A percentile compares a stretch with the other conserved stretches of the same genome.
phyloP scores from a whole-genome alignment of 1,139 yeast genomes.

The Taphrina populina region DNA sequence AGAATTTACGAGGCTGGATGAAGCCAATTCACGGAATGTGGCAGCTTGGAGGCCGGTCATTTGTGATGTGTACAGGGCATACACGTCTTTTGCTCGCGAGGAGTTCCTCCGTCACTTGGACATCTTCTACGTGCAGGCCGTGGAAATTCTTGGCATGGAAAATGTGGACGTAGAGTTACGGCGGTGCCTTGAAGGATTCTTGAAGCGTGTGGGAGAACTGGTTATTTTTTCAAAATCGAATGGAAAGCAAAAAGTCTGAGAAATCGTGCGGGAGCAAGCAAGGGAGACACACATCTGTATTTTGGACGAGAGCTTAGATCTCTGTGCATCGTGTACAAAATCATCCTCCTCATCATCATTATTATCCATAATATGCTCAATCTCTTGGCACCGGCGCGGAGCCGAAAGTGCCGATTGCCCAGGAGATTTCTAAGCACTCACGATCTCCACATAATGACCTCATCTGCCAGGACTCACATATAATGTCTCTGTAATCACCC shows the following conservation, averaged over 20 bases:
- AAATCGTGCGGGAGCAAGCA: too few relatives aligned
- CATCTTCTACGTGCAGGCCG: slow-evolving; percentile 63
- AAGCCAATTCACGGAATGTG: slow-evolving; percentile 72
- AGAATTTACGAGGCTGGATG: slow-evolving; percentile 68
- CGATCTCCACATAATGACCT: too few relatives aligned
- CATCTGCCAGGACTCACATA: too few relatives aligned
- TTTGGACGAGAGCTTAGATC: too few relatives aligned
- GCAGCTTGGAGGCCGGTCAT: slow-evolving; percentile 90
- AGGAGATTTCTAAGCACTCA: too few relatives aligned
- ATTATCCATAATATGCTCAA: too few relatives aligned
- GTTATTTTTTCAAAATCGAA: slow-evolving; percentile 37
- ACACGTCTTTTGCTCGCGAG: slow-evolving; percentile 67
- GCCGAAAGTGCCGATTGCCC: too few relatives aligned
- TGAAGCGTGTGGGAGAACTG: slow-evolving; percentile 38
- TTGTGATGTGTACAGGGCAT: slow-evolving; percentile 79
- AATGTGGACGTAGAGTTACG: slow-evolving; percentile 66
- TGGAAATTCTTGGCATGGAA: slow-evolving; percentile 66
- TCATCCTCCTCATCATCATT: too few relatives aligned
- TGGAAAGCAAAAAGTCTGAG: slow-evolving; percentile 21
- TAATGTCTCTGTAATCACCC: too few relatives aligned
- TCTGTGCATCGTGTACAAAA: too few relatives aligned
- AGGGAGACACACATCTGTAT: too few relatives aligned
- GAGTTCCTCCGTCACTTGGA: slow-evolving; percentile 70
- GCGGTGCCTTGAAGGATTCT: slow-evolving; percentile 51
- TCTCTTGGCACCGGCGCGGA: too few relatives aligned